Conservation (phyloP, 768 basidiomycete genomes). For the Cyathus striatus region DNA sequence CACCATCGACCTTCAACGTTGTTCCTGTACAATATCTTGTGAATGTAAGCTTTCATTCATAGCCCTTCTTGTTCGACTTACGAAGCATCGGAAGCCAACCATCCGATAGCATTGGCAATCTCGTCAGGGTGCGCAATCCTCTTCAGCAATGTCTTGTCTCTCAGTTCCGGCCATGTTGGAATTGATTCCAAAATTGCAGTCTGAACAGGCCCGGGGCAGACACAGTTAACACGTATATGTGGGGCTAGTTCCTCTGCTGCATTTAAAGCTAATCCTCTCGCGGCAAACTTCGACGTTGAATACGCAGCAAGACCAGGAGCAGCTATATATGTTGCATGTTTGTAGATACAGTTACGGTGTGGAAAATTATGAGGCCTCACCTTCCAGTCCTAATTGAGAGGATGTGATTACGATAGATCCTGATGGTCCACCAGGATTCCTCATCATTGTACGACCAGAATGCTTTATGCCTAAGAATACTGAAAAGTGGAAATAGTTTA, state of each 20-base stretch:
- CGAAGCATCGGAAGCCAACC: constrained; percentile 8
- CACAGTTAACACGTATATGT: constrained; percentile 10
- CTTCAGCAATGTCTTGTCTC: constrained; percentile 7
- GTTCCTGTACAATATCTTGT: constrained; percentile 9
- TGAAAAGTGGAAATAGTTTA: neutral
- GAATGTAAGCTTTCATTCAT: neutral
- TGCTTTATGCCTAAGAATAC: constrained; percentile 10
- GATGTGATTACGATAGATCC: constrained; percentile 13
- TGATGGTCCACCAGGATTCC: constrained; percentile 6
- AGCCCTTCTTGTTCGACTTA: too few relatives aligned
- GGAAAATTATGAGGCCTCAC: constrained; percentile 1
- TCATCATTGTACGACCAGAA: constrained; percentile 7
- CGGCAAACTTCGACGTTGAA: constrained; percentile 12
- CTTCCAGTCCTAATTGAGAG: constrained; percentile 14
- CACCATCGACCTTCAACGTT: constrained; percentile 12
- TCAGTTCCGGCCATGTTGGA: constrained; percentile 7
- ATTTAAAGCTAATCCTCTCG: constrained; percentile 10
- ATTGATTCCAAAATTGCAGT: constrained; percentile 9
- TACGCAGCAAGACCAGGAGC: constrained; percentile 11
- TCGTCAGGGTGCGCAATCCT: constrained; percentile 8
- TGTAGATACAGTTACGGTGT: too few relatives aligned
- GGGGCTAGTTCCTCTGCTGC: constrained; percentile 11
- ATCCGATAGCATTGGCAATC: constrained; percentile 12
- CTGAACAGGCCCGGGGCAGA: constrained; percentile 10
- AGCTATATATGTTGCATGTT: too few relatives aligned